Conservation (phyloP, 495 filamentous ascomycete species). For the Hypoxylon perforatum region DNA sequence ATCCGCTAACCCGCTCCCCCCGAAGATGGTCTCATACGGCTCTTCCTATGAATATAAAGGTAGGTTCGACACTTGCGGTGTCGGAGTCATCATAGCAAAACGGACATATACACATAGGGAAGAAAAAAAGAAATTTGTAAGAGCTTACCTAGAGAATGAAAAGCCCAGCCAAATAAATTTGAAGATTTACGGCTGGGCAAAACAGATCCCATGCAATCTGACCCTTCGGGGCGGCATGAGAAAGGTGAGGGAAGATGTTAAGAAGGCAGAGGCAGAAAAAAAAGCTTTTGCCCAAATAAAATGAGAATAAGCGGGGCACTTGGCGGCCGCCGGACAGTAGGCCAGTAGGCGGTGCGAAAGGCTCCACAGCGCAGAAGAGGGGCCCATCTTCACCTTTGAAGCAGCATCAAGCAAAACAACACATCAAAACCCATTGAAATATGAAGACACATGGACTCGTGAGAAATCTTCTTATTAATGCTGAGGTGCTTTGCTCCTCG, state of each 20-base stretch:
- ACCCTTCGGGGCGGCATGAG: conserved; percentile 6
- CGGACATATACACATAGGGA: neutral
- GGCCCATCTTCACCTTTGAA: too few relatives aligned
- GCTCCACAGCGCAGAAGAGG: neutral
- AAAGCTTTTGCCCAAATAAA: conserved; percentile 30
- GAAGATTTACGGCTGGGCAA: neutral
- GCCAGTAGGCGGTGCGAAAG: conserved; percentile 30
- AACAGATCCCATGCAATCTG: neutral
- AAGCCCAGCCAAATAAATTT: too few relatives aligned
- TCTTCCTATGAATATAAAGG: conserved; percentile 58
- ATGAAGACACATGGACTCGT: neutral
- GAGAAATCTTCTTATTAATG: conserved; percentile 26
- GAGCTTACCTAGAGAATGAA: conserved; percentile 6
- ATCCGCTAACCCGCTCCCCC: neutral
- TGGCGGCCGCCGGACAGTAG: conserved; percentile 1
- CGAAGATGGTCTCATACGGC: conserved; percentile 60
- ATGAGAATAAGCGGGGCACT: conserved; percentile 16
- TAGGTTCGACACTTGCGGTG: conserved; percentile 62
- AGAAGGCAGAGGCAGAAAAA: conserved; percentile 17
- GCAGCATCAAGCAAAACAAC: too few relatives aligned
- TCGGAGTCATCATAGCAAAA: conserved; percentile 60
- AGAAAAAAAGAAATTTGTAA: conserved; percentile 3
- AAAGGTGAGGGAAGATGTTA: conserved; percentile 23
- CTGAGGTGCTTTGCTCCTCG: conserved; percentile 23
- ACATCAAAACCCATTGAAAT: conserved; percentile 30